Evolutionary conservation across 2,329 filamentous ascomycete genomes (phyloP).

Genomic region (Sporothrix pseudoabietina): DNA sequence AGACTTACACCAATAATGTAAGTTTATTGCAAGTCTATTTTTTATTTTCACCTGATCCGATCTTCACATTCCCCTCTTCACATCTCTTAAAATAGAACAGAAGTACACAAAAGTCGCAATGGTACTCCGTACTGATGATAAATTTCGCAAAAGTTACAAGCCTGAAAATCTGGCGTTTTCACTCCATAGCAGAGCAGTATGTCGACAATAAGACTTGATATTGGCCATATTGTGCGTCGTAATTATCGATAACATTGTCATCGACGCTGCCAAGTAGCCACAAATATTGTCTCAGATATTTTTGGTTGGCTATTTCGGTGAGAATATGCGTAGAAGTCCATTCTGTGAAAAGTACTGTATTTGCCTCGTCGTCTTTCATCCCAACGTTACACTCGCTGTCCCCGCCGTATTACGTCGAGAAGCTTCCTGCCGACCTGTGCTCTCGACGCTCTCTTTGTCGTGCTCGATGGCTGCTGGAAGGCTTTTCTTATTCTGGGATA

Average conservation of each 20-base stretch:
- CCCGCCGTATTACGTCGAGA: not conserved
- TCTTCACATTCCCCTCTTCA: constrained; percentile 1
- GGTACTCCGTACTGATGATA: not conserved
- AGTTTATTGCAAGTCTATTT: not conserved
- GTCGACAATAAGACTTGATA: not conserved
- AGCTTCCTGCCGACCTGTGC: not conserved
- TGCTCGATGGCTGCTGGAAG: not conserved
- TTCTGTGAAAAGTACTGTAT: not conserved
- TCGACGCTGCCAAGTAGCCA: not conserved
- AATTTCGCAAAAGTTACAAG: not conserved
- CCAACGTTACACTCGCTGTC: not conserved
- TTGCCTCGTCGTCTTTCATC: not conserved
- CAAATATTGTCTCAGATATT: not conserved
- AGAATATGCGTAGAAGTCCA: not conserved
- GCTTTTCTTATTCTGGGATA: constrained; percentile 1
- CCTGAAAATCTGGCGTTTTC: not conserved
- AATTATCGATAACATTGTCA: not conserved
- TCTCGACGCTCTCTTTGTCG: constrained; percentile 2
- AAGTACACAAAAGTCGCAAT: not conserved
- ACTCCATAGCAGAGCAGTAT: not conserved
- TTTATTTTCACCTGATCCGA: not conserved
- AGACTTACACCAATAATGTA: too few relatives aligned
- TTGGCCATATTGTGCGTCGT: not conserved
- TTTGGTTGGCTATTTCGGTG: not conserved
- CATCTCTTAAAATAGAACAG: constrained; percentile 7